Evolutionary conservation across 192 early-diverging fungal genomes (phyloP), one percentile per base, ranked within the genome.

Genomic region (Entomortierella parvispora): DNA sequence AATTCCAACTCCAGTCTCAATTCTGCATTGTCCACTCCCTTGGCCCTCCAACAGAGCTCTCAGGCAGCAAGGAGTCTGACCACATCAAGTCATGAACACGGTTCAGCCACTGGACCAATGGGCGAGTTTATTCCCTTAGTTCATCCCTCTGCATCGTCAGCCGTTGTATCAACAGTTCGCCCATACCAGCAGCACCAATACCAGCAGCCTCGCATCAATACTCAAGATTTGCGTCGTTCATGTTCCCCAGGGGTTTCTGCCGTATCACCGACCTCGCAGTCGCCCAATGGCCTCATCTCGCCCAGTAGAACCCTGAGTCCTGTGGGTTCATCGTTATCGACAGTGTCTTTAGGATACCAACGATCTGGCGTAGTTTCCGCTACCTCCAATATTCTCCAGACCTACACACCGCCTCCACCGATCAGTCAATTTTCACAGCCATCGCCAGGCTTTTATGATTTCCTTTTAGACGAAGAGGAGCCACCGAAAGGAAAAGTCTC

Each of bases 381-480:
- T 45, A 3, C 22, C 7, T 15, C 22, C 17, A 65, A 54, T 22
- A 20, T 22, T 6, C 28, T 65, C 22, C 44, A 59, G 26, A 46
- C 9, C 31, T 72, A 72, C 42, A 61, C 47, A 3, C 70, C 70
- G 0, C 70, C 70, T 17, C 70, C 69, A 31, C 61, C 62, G 4
- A 54, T 51, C n/a, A 51, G 33, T 26, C 53, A 49, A 0, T 20
- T 20, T 25, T 50, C 69, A 3, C 15, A 54, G 18, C 70, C 70
- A 26, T 59, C 70, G 2, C 15, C 56, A 18, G 70, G 70, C 7
- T 72, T 72, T 56, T 72, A 72, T 31, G 70, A 72, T 49, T 59
- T 72, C 40, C 23, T 72, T 5, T 55, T 65, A 40, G 56, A 56
- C 20, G 59, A 48, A 29, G 46, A 33, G 8, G 31, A 8, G 18